Evolutionary conservation across 2,329 filamentous ascomycete genomes (phyloP).

Genomic region (Claviceps pazoutovae): DNA sequence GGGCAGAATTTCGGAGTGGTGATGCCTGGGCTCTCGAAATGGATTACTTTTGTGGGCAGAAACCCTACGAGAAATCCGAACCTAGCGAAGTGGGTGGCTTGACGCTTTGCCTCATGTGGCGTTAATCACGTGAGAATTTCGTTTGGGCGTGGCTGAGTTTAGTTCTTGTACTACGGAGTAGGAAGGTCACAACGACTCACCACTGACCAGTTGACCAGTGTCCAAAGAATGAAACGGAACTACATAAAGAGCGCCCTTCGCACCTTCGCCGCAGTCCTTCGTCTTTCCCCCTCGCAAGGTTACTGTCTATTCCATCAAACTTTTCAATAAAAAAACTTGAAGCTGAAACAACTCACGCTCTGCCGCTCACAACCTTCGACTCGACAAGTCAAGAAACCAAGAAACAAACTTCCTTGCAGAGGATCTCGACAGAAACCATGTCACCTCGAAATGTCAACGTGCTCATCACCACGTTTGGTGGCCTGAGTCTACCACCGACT

Average conservation of each 20-base stretch:
- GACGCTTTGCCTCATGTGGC: constrained; percentile 13
- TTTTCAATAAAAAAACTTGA: background rate
- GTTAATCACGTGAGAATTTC: constrained; percentile 17
- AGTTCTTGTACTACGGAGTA: background rate
- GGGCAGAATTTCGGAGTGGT: constrained; percentile 24
- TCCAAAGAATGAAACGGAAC: too few species aligned
- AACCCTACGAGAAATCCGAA: constrained; percentile 25
- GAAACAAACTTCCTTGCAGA: background rate
- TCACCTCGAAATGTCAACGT: constrained; percentile 54
- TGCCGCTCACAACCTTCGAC: background rate
- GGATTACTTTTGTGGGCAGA: constrained; percentile 32
- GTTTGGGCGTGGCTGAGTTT: background rate
- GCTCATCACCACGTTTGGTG: constrained; percentile 71
- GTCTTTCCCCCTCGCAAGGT: background rate
- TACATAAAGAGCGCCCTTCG: background rate
- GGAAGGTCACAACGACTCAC: background rate
- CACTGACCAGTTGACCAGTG: too few species aligned
- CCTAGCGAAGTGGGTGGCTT: constrained; percentile 21
- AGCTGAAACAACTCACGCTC: background rate
- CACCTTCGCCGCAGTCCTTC: background rate
- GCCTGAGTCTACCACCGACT: constrained; percentile 70
- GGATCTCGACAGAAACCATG: constrained; percentile 28
- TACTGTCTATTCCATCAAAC: too few species aligned
- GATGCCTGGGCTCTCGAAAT: constrained; percentile 28
- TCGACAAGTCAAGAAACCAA: background rate